Percentiles rank a stretch among this genome's conserved stretches.
These are phyloP conservation scores for Allantophomopsis cytisporea DNA, from an alignment of 2,329 filamentous ascomycete genomes.

Conservation along the genomic window DNA sequence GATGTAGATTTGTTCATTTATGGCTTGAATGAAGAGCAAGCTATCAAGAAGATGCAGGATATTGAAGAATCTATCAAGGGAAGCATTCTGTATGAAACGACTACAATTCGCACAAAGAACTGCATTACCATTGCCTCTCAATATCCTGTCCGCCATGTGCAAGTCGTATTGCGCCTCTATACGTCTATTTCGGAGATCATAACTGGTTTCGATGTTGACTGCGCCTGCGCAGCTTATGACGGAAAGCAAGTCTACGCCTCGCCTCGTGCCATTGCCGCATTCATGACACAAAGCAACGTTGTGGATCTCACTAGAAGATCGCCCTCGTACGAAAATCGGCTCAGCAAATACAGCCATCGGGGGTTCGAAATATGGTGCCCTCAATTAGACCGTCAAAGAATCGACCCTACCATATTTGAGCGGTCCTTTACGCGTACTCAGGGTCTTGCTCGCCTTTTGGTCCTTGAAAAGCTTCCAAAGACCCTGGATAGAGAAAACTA, in stretches of 20 bases:
- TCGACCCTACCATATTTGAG: constrained; percentile 83
- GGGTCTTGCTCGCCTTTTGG: constrained; percentile 65
- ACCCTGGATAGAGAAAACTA: constrained; percentile 55
- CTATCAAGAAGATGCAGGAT: constrained; percentile 69
- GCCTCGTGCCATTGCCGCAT: constrained; percentile 64
- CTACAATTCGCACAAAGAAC: constrained; percentile 74
- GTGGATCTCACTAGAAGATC: constrained; percentile 69
- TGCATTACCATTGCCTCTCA: constrained; percentile 76
- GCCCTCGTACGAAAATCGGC: constrained; percentile 75
- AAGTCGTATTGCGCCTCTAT: constrained; percentile 76
- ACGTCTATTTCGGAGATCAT: constrained; percentile 74
- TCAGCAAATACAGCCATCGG: constrained; percentile 74
- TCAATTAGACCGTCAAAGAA: constrained; percentile 54
- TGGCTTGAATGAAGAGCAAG: constrained; percentile 62
- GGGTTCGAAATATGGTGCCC: constrained; percentile 80
- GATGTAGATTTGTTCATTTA: constrained; percentile 84
- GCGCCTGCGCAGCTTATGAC: constrained; percentile 68
- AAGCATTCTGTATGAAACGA: constrained; percentile 70
- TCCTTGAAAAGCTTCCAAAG: constrained; percentile 67
- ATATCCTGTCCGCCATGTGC: constrained; percentile 72
- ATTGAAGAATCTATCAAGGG: constrained; percentile 67
- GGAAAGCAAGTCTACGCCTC: constrained; percentile 69
- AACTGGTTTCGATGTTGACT: constrained; percentile 81
- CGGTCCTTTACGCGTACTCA: constrained; percentile 63
- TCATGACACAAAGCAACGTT: constrained; percentile 71